phyloP scores from a whole-genome alignment of 768 basidiomycete species.

The Polyporus arcularius region DNA sequence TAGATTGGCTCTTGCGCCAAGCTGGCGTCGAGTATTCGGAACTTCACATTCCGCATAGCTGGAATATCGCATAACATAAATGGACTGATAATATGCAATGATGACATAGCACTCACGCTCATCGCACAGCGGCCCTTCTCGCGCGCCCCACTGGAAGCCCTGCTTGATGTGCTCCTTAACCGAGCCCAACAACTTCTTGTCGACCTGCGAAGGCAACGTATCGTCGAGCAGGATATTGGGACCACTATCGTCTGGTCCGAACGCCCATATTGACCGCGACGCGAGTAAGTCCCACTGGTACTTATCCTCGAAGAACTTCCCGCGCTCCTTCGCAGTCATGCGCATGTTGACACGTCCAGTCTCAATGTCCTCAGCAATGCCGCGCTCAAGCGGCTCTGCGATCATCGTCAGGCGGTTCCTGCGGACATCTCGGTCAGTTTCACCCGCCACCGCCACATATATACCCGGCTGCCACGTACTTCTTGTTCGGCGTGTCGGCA shows the following conservation, averaged over 20 bases:
- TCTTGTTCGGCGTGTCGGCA: constrained; percentile 99
- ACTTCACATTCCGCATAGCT: constrained; percentile 99
- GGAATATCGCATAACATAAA: constrained; percentile 1
- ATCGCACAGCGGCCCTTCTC: constrained; percentile 97
- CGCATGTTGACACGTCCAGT: constrained; percentile 90
- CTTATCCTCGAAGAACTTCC: constrained; percentile 94
- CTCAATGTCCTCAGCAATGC: constrained; percentile 96
- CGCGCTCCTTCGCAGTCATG: constrained; percentile 93
- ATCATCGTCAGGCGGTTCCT: constrained; percentile 99
- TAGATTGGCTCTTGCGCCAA: constrained; percentile 96
- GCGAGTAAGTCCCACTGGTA: constrained; percentile 99
- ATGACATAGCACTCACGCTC: constrained; percentile 73
- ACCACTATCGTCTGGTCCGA: constrained; percentile 95
- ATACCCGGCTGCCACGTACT: constrained; percentile 52
- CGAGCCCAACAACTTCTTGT: constrained; percentile 87
- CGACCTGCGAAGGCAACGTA: constrained; percentile 91
- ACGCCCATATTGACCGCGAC: constrained; percentile 98
- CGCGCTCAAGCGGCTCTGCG: constrained; percentile 94
- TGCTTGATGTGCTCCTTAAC: constrained; percentile 97
- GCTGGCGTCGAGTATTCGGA: constrained; percentile 90
- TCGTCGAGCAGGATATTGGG: constrained; percentile 95
- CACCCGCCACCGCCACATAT: background rate
- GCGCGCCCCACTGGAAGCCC: constrained; percentile 99
- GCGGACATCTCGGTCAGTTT: constrained; percentile 4
- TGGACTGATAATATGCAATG: background rate